Evolutionary conservation across 148 eudicot species (phyloP), one percentile per base, ranked within the genome.

Genomic region (Vaccinium darrowii): DNA sequence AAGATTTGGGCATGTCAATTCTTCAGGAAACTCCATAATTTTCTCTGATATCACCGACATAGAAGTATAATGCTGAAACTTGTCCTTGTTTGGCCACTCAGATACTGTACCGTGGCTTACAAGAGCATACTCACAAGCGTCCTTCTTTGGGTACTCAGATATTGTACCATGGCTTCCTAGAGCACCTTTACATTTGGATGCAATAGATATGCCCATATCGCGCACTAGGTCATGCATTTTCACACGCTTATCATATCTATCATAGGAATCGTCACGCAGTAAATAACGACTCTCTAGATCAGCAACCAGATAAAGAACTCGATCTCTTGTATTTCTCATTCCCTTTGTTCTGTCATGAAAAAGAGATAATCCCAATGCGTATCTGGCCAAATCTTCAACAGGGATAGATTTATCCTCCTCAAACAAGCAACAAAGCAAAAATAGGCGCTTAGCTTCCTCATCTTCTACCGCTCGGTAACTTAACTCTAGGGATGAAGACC

Each of bases 361-460:
- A 56, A 91, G 69, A n/a, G 84, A 79, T 50, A 87, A 83, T 67
- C 91, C 93, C 7, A 21, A 72, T 8, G 78, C 87, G 53, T 87
- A 91, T 77, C 89, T 84, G 60, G 89, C 81, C 81, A 91, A 79
- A 69, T 81, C 80, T 83, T 91, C 92, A 63, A 86, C 12, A 1
- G 56, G 77, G 80, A 91, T 89, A 83, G 87, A 91, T 90, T 85
- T 84, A 74, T 25, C 84, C 39, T 36, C 1, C 1, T 36, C 39
- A 36, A 36, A 36, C 39, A 36, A 36, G 39, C 39, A 36, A 36
- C 39, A 36, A 36, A 36, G 39, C 39, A 36, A 36, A 36, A 36
- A 36, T 36, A 36, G 1, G 39, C 39, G 39, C 1, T 36, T 36
- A 36, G 39, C 1, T 36, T 36, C 39, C 39, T 36, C 39, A 36